Evolutionary conservation across 202 grass and related monocot genomes (phyloP).

Genomic region (Alloteropsis angusta): DNA sequence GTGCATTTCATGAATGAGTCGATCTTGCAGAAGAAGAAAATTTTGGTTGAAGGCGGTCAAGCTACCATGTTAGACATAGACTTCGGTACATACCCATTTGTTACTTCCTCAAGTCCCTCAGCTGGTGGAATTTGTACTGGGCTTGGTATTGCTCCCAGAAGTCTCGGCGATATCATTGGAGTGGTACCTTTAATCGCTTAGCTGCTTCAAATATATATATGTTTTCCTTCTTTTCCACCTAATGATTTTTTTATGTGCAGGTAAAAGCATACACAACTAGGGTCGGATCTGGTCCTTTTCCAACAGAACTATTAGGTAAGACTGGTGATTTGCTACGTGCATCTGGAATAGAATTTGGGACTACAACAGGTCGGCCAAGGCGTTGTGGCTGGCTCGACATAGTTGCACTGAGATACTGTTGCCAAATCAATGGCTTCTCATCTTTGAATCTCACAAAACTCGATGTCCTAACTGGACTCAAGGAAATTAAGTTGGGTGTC

Average conservation of each 20-base stretch:
- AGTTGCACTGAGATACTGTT: constrained; percentile 73
- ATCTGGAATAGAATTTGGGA: constrained; percentile 87
- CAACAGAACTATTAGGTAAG: constrained; percentile 71
- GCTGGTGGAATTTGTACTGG: constrained; percentile 92
- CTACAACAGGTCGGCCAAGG: constrained; percentile 76
- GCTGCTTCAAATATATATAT: not conserved
- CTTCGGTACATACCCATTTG: constrained; percentile 93
- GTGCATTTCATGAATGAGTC: constrained; percentile 75
- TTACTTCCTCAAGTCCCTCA: constrained; percentile 92
- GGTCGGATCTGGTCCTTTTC: constrained; percentile 89
- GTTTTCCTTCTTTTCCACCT: not conserved
- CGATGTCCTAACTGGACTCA: constrained; percentile 65
- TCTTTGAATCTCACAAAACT: constrained; percentile 89
- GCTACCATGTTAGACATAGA: constrained; percentile 98
- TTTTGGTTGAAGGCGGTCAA: constrained; percentile 93
- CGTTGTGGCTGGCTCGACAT: constrained; percentile 96
- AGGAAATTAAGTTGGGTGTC: constrained; percentile 68
- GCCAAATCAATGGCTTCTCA: constrained; percentile 84
- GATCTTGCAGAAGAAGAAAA: constrained; percentile 81
- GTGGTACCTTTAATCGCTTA: constrained; percentile 43
- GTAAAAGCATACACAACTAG: constrained; percentile 96
- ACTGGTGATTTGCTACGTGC: constrained; percentile 57
- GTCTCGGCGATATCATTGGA: constrained; percentile 73
- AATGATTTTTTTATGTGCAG: constrained; percentile 33
- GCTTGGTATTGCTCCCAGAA: constrained; percentile 77